Base-by-base conservation (phyloP, 805 yeast species). In the Starmerella apis region DNA sequence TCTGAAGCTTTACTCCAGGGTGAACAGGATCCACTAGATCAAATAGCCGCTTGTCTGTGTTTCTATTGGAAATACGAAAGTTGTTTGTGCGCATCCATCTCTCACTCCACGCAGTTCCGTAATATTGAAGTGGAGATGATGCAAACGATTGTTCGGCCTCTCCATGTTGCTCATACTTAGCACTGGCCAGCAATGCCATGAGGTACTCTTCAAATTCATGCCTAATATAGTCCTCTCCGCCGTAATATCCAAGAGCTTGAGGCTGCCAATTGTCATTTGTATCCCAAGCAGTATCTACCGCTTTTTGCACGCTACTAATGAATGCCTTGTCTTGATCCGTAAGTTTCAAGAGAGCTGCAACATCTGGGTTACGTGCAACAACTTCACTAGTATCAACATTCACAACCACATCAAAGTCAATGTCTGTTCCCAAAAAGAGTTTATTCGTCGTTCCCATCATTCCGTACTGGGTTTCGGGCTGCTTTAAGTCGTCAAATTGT, bases 181-280 rank as follows among this genome's bases (percentile, higher is more conserved):
- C 79, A 23, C 84, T 73, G 0, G 94, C 72, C 22, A 90, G 63
- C 55, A 92, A 64, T 10, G 94, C 86, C 51, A 83, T 74, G 23
- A 88, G 66, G 61, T 92, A 92, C 60, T 88, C 96, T 62, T 92
- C 98, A 65, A 90, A 88, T 59, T 80, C 86, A 67, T 79, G 75
- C 47, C 97, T 69, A 28, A 92, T 80, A 61, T 81, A 86, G 65
- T 92, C 98, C 60, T 92, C 97, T 57, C 85, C 80, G 3, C 90
- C 90, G 39, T 68, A 66, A 61, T 74, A 82, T 51, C 75, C 74
- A 46, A 76, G 58, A 57, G 74, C 65, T 54, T 67, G 71, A 52
- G 70, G 68, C 8, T 70, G 65, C 56, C 67, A 63, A 7, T 66
- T 65, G 33, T 70, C 72, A 39, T 69, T 65, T 28, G 59, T 62